Evolutionary conservation across 441 rosid species (phyloP).

Genomic region (Pelargonium australe): DNA sequence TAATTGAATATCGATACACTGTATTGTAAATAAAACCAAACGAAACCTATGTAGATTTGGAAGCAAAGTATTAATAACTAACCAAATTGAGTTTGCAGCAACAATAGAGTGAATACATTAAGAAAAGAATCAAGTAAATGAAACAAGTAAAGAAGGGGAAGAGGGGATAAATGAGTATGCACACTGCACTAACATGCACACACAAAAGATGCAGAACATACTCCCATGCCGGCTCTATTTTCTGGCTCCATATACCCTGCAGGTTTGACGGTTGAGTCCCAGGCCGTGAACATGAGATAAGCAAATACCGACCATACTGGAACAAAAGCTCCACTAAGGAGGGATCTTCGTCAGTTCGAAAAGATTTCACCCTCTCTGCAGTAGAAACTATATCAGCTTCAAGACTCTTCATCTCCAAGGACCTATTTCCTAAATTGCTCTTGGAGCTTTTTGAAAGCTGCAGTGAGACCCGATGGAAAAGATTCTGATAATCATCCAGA

Average conservation of each 20-base stretch:
- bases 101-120: too few species aligned
- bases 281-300: conserved; percentile 23
- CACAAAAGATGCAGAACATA: conserved; percentile 12
- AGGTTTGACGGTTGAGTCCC: conserved; percentile 25
- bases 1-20: neutral
- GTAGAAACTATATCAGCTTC: conserved; percentile 12
- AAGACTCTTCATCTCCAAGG: conserved; percentile 10
- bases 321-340: conserved; percentile 25
- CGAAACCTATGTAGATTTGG: too few species aligned
- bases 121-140: too few species aligned
- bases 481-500: conserved; percentile 23
- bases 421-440: neutral
- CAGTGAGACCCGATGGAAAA: conserved; percentile 22
- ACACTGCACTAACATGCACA: neutral
- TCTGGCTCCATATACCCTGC: conserved; percentile 28
- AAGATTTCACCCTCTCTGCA: conserved; percentile 24
- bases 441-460: conserved; percentile 18
- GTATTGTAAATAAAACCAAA: too few species aligned
- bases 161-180: neutral
- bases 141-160: neutral
- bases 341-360: conserved; percentile 22
- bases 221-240: conserved; percentile 26
- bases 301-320: conserved; percentile 27
- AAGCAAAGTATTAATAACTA: too few species aligned
- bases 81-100: too few species aligned